Base-by-base conservation (phyloP, 2,329 filamentous ascomycete genomes). In the Sclerotinia sclerotiorum region DNA sequence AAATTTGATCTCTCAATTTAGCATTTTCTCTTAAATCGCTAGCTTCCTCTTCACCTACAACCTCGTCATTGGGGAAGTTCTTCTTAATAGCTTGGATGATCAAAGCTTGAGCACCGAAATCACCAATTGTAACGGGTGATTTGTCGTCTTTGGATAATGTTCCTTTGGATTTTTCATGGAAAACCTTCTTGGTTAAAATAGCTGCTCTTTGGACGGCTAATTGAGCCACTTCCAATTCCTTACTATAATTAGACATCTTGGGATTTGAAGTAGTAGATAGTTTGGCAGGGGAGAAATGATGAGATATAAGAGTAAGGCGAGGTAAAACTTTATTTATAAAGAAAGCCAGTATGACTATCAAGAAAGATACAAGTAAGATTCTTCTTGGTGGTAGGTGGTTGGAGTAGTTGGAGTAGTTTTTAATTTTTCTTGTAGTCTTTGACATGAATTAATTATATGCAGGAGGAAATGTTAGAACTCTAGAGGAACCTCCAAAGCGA, bases 31-130 rank as follows among this genome's bases (percentile, higher is more conserved):
- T 88, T 70, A 99, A 86, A 74, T 90, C 86, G 70, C 87, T 88
- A 10, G 94, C 92, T 81, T 99, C 95, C 81, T 99, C 95, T 81
- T 99, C 95, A 73, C 92, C 95, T 54, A 99, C 92, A 72, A 99
- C 91, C 79, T 92, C 90, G 78, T 99, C 95, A 48, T 88, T 78
- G 24, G 95, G 95, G 83, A 99, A 99, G 80, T 91, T 92, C 80
- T 92, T 87, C 80, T 90, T 89, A 74, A 99, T 89, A 39, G 94
- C 94, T 68, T 89, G 86, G 77, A 98, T 97, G 80, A 99, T 97
- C 73, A 99, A 87, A 44, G 95, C 94, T 83, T 99, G 95, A 49
- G 95, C 96, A 77, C 95, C 95, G 79, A 97, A 98, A 82, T 99
- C 95, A 79, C 94, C 95, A 75, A 98, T 95, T 24, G 95, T 99